A percentile compares a stretch with the other conserved stretches of the same genome.
These are phyloP conservation scores for Entomortierella lignicola DNA, from an alignment of 192 early-diverging fungal species.

Conservation along the genomic window DNA sequence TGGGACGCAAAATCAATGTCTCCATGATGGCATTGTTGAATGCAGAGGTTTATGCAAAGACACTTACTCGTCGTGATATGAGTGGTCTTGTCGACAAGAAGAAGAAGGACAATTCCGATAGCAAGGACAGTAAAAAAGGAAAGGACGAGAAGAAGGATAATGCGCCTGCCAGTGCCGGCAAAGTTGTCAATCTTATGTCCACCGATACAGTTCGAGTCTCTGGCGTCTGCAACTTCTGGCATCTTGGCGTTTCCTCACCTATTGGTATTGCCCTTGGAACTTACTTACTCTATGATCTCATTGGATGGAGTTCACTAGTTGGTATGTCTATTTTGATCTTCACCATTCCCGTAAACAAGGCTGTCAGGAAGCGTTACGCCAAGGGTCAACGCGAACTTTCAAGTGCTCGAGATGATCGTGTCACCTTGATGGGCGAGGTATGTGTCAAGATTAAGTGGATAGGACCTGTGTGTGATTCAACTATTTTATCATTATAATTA, in stretches of 20 bases:
- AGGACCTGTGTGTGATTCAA: no score
- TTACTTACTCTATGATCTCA: conserved; percentile 76
- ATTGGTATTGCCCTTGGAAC: conserved; percentile 73
- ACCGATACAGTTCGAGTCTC: conserved; percentile 75
- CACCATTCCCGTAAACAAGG: conserved; percentile 50
- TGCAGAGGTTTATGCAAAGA: conserved; percentile 75
- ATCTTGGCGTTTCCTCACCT: conserved; percentile 67
- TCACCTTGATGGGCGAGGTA: conserved; percentile 73
- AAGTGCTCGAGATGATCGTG: conserved; percentile 69
- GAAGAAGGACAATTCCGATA: conserved; percentile 7
- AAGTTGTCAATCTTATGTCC: conserved; percentile 80
- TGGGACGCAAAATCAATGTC: conserved; percentile 63
- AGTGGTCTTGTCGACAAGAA: conserved; percentile 54
- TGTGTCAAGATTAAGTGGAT: not conserved
- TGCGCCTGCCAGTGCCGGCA: conserved; percentile 64
- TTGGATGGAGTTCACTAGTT: conserved; percentile 84
- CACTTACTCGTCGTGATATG: conserved; percentile 64
- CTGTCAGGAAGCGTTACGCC: conserved; percentile 43
- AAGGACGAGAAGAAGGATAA: conserved; percentile 46
- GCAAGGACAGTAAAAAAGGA: conserved; percentile 9
- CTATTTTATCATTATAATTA: no score
- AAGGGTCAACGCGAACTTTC: conserved; percentile 68
- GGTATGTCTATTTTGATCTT: conserved; percentile 73
- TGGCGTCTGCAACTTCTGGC: conserved; percentile 62
- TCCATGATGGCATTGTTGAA: conserved; percentile 63